These are phyloP conservation scores for Talaromyces borbonicus DNA, from an alignment of 495 filamentous ascomycete species.

Conservation along the genomic window DNA sequence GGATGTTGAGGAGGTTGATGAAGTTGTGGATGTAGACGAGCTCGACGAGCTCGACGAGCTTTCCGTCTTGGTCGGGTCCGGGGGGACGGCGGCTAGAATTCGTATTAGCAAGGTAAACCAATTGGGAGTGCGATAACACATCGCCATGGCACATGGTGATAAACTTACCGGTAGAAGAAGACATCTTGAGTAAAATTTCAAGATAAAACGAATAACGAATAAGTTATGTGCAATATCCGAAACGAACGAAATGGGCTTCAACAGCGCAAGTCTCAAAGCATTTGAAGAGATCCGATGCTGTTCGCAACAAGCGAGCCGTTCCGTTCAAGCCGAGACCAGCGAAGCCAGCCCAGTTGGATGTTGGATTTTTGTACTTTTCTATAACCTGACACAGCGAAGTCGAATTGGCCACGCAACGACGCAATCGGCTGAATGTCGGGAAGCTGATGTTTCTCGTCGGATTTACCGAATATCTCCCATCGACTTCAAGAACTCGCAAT, in stretches of 20 bases:
- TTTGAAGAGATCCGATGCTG: too few species aligned
- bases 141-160: too few species aligned
- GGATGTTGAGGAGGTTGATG: background rate
- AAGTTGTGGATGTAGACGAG: conserved; percentile 8
- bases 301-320: background rate
- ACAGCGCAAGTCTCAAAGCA: too few species aligned
- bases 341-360: too few species aligned
- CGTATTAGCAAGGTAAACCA: background rate
- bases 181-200: background rate
- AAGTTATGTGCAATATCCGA: too few species aligned
- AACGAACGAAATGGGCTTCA: too few species aligned
- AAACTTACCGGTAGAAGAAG: background rate
- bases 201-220: too few species aligned
- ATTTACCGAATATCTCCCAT: too few species aligned
- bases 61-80: conserved; percentile 10
- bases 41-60: conserved; percentile 11
- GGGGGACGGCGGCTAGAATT: background rate
- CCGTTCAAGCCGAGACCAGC: too few species aligned
- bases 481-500: too few species aligned
- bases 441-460: too few species aligned
- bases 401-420: background rate
- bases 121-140: background rate
- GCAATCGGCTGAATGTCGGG: background rate
- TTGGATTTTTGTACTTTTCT: background rate
- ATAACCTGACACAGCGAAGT: background rate